Conservation (phyloP, 2,329 filamentous ascomycete species). For the Phoma sp. region DNA sequence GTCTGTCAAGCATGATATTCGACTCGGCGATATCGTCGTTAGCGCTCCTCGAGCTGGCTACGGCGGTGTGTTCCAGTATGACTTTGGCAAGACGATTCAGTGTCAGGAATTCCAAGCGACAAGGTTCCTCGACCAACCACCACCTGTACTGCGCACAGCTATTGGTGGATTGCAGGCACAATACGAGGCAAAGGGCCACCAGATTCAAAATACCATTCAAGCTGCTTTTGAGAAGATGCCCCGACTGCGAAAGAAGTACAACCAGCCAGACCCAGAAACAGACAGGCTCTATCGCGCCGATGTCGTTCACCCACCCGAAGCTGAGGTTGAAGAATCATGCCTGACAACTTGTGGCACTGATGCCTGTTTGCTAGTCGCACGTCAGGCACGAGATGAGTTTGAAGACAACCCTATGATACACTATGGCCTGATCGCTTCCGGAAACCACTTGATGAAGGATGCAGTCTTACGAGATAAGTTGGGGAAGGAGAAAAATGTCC, state of each 20-base stretch:
- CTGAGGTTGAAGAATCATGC: background rate
- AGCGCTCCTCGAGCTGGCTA: background rate
- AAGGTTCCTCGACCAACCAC: background rate
- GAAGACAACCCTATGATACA: background rate
- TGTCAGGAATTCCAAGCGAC: background rate
- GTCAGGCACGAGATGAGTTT: too few relatives aligned
- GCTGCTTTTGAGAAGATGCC: too few relatives aligned
- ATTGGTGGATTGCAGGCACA: background rate
- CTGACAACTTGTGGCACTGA: background rate
- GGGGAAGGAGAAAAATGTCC: background rate
- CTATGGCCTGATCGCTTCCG: background rate
- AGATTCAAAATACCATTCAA: background rate
- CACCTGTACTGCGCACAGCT: background rate
- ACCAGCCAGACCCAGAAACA: too few relatives aligned
- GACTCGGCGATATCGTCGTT: background rate
- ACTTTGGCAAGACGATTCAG: background rate
- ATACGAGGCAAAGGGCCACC: background rate
- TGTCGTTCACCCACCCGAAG: too few relatives aligned
- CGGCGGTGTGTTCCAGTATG: background rate
- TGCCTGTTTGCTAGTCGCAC: too few relatives aligned
- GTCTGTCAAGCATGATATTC: background rate
- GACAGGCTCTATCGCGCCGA: too few relatives aligned
- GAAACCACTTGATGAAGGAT: background rate
- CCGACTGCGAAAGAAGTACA: too few relatives aligned
- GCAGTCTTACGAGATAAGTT: background rate